A percentile compares a stretch with the other conserved stretches of the same genome.
These are phyloP conservation scores for Monosporascus sp. DNA, from an alignment of 2,329 filamentous ascomycete species.

Conservation along the genomic window DNA sequence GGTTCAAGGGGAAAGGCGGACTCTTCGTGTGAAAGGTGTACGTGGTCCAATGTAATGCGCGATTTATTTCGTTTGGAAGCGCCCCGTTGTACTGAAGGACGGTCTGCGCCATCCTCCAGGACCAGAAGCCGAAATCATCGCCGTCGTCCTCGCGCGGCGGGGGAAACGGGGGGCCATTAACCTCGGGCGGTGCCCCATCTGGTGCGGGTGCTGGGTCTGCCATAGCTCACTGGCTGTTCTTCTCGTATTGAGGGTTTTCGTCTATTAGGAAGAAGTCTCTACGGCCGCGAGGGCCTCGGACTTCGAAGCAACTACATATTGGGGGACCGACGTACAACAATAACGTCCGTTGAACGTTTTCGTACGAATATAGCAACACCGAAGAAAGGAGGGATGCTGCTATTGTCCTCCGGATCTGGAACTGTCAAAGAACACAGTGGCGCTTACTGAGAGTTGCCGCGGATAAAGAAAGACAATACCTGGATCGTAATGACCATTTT, in stretches of 20 bases:
- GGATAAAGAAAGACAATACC: background rate
- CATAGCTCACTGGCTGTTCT: too few relatives aligned
- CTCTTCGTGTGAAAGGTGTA: constrained; percentile 5
- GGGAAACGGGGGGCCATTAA: too few relatives aligned
- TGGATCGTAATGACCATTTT: background rate
- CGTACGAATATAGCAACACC: background rate
- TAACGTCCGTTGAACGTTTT: background rate
- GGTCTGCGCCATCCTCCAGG: background rate
- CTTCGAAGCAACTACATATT: background rate
- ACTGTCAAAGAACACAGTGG: background rate
- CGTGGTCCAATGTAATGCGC: background rate
- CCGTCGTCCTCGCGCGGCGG: too few relatives aligned
- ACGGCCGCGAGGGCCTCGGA: background rate
- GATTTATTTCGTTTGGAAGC: background rate
- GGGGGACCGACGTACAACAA: background rate
- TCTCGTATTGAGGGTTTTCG: too few relatives aligned
- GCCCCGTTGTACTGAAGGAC: background rate
- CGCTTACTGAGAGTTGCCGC: background rate
- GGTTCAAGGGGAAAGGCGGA: constrained; percentile 14
- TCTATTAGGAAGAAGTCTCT: background rate
- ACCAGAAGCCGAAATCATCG: too few relatives aligned
- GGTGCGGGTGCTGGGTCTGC: too few relatives aligned
- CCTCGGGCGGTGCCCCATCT: too few relatives aligned
- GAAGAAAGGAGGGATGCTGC: background rate
- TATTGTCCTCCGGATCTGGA: background rate